Conservation (phyloP, 2,329 filamentous ascomycete genomes). For the Neonectria ditissima region DNA sequence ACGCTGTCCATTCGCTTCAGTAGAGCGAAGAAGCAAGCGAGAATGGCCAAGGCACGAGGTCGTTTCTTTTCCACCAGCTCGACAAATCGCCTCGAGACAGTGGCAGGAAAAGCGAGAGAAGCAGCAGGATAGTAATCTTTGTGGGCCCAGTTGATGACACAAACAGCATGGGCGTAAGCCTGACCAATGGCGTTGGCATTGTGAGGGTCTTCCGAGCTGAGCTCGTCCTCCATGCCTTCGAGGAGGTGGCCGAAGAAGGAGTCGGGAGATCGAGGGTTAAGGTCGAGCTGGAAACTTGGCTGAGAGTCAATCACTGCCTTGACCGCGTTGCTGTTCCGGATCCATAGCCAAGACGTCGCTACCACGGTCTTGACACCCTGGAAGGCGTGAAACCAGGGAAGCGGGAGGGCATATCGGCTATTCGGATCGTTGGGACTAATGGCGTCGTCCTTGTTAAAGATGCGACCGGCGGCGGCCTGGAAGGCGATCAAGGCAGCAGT, state of each 20-base stretch:
- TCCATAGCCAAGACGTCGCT: conserved; percentile 72
- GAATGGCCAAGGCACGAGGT: conserved; percentile 71
- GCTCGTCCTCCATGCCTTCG: conserved; percentile 67
- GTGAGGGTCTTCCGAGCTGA: conserved; percentile 52
- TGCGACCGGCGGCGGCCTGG: conserved; percentile 72
- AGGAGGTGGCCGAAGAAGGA: conserved; percentile 73
- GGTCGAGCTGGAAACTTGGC: conserved; percentile 70
- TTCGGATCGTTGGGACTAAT: conserved; percentile 51
- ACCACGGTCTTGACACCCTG: conserved; percentile 76
- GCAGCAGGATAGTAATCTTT: conserved; percentile 69
- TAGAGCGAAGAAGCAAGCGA: conserved; percentile 75
- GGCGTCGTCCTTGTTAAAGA: conserved; percentile 69
- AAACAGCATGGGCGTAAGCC: conserved; percentile 73
- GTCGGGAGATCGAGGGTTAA: conserved; percentile 61
- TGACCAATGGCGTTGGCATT: conserved; percentile 54
- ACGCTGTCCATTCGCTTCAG: conserved; percentile 70
- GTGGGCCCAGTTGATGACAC: conserved; percentile 75
- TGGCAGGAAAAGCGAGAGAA: conserved; percentile 72
- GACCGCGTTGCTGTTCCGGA: conserved; percentile 68
- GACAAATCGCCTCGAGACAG: conserved; percentile 70
- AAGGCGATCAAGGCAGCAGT: conserved; percentile 75
- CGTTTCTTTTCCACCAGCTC: conserved; percentile 69
- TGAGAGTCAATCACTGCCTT: conserved; percentile 73
- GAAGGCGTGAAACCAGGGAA: conserved; percentile 75
- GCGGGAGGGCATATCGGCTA: conserved; percentile 67